These are phyloP conservation scores for Rhypophila decipiens DNA, from an alignment of 495 filamentous ascomycete genomes.

Conservation along the genomic window DNA sequence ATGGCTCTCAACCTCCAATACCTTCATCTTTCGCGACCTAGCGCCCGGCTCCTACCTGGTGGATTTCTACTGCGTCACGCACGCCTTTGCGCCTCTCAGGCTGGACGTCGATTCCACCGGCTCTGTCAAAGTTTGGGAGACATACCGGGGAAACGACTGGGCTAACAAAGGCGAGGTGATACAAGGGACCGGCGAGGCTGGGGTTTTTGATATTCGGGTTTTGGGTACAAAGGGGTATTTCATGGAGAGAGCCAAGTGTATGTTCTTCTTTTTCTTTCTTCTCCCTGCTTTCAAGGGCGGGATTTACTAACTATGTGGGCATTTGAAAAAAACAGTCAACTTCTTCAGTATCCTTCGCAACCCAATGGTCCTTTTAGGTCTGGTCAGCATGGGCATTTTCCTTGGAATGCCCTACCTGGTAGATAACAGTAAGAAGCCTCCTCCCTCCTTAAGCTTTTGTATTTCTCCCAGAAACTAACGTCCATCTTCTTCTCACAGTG, in stretches of 20 bases:
- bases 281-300: background rate
- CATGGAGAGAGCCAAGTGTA: conserved; percentile 65
- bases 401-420: conserved; percentile 89
- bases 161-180: conserved; percentile 67
- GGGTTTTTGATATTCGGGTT: conserved; percentile 53
- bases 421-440: conserved; percentile 75
- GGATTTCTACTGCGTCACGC: conserved; percentile 66
- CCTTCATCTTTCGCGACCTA: conserved; percentile 68
- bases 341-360: conserved; percentile 72
- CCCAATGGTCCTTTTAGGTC: conserved; percentile 88
- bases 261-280: conserved; percentile 18
- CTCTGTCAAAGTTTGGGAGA: conserved; percentile 66
- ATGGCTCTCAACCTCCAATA: conserved; percentile 56
- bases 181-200: conserved; percentile 25
- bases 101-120: conserved; percentile 59
- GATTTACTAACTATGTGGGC: background rate
- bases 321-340: conserved; percentile 27
- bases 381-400: conserved; percentile 73
- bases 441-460: background rate
- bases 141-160: conserved; percentile 84
- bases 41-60: conserved; percentile 66
- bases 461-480: background rate
- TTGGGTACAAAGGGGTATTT: conserved; percentile 65
- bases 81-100: conserved; percentile 66
- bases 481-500: conserved; percentile 52